These are phyloP conservation scores for Vinca minor DNA, from an alignment of 257 asterid genomes.

Conservation along the genomic window DNA sequence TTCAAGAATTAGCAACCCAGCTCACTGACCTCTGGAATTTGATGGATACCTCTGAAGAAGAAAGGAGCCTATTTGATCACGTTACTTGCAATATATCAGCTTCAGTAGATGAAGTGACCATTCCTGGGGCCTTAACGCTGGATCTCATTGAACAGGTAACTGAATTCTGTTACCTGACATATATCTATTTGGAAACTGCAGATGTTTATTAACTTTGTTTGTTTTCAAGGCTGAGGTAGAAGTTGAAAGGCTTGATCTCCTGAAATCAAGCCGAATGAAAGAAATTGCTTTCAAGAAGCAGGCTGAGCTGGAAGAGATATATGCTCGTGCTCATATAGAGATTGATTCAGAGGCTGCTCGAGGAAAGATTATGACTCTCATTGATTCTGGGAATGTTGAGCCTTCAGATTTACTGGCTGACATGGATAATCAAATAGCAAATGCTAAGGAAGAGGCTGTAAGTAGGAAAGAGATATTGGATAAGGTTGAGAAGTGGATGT, in stretches of 20 bases:
- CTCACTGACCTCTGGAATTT: conserved; percentile 93
- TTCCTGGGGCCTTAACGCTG: conserved; percentile 83
- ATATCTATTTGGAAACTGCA: not conserved
- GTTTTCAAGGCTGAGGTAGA: conserved; percentile 78
- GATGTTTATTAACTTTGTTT: conserved; percentile 11
- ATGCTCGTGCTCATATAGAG: conserved; percentile 81
- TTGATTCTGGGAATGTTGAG: conserved; percentile 83
- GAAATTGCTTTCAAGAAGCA: conserved; percentile 95
- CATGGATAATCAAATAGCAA: conserved; percentile 79
- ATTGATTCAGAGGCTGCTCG: conserved; percentile 76
- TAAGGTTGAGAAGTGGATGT: conserved; percentile 97
- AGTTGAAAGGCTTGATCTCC: conserved; percentile 92
- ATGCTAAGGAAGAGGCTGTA: conserved; percentile 82
- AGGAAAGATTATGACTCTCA: conserved; percentile 61
- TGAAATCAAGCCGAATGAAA: conserved; percentile 92
- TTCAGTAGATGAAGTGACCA: conserved; percentile 73
- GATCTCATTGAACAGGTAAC: conserved; percentile 80
- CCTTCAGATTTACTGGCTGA: conserved; percentile 81
- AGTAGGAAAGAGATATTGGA: conserved; percentile 95
- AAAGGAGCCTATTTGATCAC: conserved; percentile 56
- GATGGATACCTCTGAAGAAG: conserved; percentile 90
- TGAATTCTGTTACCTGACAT: conserved; percentile 1
- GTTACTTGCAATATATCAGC: conserved; percentile 83
- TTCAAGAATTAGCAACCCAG: conserved; percentile 89
- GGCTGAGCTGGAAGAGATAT: conserved; percentile 81